Evolutionary conservation across 495 filamentous ascomycete genomes (phyloP), one percentile per base, ranked within the genome.

Genomic region (Melanomma pulvis-pyrius): DNA sequence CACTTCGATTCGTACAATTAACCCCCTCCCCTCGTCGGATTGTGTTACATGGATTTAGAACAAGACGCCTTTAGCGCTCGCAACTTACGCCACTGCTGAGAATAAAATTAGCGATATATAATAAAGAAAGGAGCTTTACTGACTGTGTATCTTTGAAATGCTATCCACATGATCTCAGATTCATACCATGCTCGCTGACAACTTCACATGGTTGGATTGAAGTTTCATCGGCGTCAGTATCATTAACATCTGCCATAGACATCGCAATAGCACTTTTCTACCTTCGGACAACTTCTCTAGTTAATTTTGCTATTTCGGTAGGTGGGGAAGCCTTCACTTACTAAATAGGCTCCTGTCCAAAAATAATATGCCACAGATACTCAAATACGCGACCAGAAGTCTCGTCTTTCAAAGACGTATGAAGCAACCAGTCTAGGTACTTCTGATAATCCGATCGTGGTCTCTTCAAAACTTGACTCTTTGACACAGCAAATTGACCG

Each of bases 331-430:
- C 8, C 6, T 36, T 15, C 44, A 65, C 61, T 32, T 34, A 69
- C 47, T 58, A 52, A 13, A 69, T 47, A 47, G 67, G 47, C 21
- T 65, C 67, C 46, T 58, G 56, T 1, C 61, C 62, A 56, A 84
- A 88, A 64, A 86, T 80, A 65, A 87, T 83, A 75, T 91, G 89
- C 89, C 89, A 92, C 61, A 85, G 71, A 69, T 88, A 90, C 75
- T 91, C 89, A 77, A 90, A 79, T n/a, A 91, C 79, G 13, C 88
- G 72, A 3, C 88, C 89, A 50, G 81, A 86, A 30, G 82, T 71
- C 24, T 79, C 78, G 57, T 89, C 85, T 8, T 77, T 73, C 53
- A 89, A 71, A 15, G 78, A 73, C 17, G 88, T 89, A 26, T 82
- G 71, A 39, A 89, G 68, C 12, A 90, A 65, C 88, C 88, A 91